Evolutionary conservation across 768 basidiomycete genomes (phyloP).

Genomic region (Macrolepiota albuminosa): DNA sequence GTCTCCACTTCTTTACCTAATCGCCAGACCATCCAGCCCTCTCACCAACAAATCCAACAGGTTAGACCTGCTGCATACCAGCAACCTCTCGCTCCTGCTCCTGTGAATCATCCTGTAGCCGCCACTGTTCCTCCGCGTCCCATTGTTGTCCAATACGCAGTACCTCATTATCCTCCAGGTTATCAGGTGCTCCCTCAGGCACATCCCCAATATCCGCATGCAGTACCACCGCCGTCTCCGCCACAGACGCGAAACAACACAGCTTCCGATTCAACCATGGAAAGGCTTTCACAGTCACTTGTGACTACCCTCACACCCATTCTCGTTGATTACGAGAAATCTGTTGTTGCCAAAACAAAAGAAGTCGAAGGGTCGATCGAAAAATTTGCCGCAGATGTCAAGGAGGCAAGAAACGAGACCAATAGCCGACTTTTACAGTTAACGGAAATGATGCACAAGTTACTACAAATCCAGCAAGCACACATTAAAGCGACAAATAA

Average conservation of each 20-base stretch:
- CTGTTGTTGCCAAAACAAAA: conserved; percentile 6
- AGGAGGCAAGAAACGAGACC: conserved; percentile 6
- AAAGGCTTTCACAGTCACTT: not conserved
- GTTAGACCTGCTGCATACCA: not conserved
- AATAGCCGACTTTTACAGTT: conserved; percentile 7
- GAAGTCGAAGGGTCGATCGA: conserved; percentile 7
- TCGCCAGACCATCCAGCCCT: not conserved
- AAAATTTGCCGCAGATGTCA: conserved; percentile 6
- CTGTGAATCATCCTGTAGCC: not conserved
- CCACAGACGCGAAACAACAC: not conserved
- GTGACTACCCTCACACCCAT: conserved; percentile 2
- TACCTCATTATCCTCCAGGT: not conserved
- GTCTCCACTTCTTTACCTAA: not conserved
- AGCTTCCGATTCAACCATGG: not conserved
- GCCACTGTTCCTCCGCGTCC: not conserved
- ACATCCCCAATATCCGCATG: not conserved
- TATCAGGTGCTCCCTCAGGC: not conserved
- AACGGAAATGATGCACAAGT: conserved; percentile 10
- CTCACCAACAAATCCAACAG: not conserved
- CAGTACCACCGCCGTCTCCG: not conserved
- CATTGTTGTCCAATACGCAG: not conserved
- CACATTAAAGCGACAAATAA: not conserved
- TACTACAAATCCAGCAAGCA: conserved; percentile 7
- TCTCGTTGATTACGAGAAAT: conserved; percentile 4
- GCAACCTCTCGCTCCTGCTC: too few species aligned